phyloP scores from a whole-genome alignment of 495 filamentous ascomycete genomes.

The Aspergillus heteromorphus region DNA sequence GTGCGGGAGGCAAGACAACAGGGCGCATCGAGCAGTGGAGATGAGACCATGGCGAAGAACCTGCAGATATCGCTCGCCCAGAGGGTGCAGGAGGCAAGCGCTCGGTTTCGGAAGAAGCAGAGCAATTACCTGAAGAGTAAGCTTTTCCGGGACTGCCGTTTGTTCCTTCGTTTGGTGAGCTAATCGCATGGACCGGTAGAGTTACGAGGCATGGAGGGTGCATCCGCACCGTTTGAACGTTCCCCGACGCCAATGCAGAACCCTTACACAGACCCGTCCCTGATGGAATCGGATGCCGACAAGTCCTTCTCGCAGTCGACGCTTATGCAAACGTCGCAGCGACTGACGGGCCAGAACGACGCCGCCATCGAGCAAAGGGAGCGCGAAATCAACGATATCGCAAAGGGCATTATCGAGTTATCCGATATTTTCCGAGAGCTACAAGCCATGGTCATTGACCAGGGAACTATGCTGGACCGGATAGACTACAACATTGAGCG shows the following conservation, averaged over 20 bases:
- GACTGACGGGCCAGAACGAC: slow-evolving; percentile 71
- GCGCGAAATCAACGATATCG: slow-evolving; percentile 95
- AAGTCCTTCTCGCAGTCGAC: slow-evolving; percentile 87
- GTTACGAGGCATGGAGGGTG: slow-evolving; percentile 71
- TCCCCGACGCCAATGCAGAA: slow-evolving; percentile 60
- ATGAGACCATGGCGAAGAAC: slow-evolving; percentile 94
- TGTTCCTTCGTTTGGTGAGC: background rate
- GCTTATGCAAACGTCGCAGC: slow-evolving; percentile 67
- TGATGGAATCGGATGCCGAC: slow-evolving; percentile 87
- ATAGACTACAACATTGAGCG: slow-evolving; percentile 98
- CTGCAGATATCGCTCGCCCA: slow-evolving; percentile 86
- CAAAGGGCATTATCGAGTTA: slow-evolving; percentile 94
- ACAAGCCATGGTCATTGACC: slow-evolving; percentile 95
- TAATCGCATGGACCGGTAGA: slow-evolving; percentile 47
- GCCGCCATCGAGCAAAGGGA: slow-evolving; percentile 85
- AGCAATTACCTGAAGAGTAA: slow-evolving; percentile 91
- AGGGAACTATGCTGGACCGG: slow-evolving; percentile 93
- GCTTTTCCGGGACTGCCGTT: slow-evolving; percentile 8
- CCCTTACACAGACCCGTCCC: slow-evolving; percentile 69
- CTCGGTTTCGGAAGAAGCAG: slow-evolving; percentile 92
- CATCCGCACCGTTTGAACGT: slow-evolving; percentile 56
- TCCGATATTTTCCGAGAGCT: slow-evolving; percentile 94
- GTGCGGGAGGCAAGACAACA: slow-evolving; percentile 65
- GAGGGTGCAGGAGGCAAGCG: slow-evolving; percentile 87
- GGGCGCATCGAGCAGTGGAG: slow-evolving; percentile 65